Evolutionary conservation across 352 stramenopile species (phyloP), one percentile per base, ranked within the genome.

Genomic region (Phytopythium delawarense): DNA sequence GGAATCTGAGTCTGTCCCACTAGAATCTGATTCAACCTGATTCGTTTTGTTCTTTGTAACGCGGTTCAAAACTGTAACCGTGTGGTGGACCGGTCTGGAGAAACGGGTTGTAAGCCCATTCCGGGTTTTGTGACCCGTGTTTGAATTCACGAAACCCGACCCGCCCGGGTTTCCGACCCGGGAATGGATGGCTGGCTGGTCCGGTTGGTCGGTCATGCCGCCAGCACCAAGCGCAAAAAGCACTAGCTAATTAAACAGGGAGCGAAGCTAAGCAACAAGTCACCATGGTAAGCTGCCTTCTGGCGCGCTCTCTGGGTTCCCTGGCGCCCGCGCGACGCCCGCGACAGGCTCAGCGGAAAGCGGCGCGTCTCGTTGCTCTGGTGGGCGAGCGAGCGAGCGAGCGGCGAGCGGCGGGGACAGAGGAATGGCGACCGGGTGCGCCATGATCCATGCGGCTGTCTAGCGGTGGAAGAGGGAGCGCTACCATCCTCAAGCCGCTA

Each of bases 221-320:
- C 15, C 55, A 18, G 3, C 39, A 44, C 56, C 63, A 74, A 64
- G 72, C 64, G 70, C 65, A 30, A 34, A 55, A 61, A 71, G 64
- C 74, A 86, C 67, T 86, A 84, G 76, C 76, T 75, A 78, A 76
- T 91, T 84, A 81, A 88, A 90, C 80, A 90, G 83, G 80, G 80
- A 92, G 78, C 76, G 84, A 83, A 78, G 74, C 75, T 75, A 79
- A 88, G 73, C 75, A 87, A 78, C 67, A 85, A 91, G 82, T 81
- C 77, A 89, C 77, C 79, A 92, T 92, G 83, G 83, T 92, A 92
- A 79, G 82, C 54, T 63, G 42, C 15, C 48, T 54, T 18, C 44
- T 49, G 15, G 28, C 28, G 28, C 28, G 28, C 28, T 1, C 28
- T 1, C 28, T 54, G 11, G 9, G 51, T 16, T 28, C 11, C 15